A percentile compares a stretch with the other conserved stretches of the same genome.
Evolutionary conservation across 768 basidiomycete genomes (phyloP).

Genomic region (Fomitopsis serialis): DNA sequence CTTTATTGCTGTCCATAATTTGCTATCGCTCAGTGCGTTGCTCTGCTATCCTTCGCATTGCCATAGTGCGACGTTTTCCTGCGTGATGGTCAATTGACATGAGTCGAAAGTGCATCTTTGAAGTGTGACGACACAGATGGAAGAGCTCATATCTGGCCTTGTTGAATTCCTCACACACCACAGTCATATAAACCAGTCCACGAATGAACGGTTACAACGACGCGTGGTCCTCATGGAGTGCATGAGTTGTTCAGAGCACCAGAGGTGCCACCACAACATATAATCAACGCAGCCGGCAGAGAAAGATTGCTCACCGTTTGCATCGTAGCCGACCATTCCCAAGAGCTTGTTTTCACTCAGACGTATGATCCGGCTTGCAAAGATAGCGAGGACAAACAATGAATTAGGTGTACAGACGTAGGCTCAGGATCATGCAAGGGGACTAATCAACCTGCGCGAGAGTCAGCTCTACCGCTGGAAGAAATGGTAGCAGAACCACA

Average conservation of each 20-base stretch:
- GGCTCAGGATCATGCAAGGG: slow-evolving; percentile 64
- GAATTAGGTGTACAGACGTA: slow-evolving; percentile 14
- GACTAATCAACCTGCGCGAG: slow-evolving; percentile 75
- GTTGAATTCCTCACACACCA: slow-evolving; percentile 51
- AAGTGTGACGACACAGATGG: slow-evolving; percentile 8
- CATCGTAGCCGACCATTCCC: too few species aligned
- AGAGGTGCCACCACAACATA: slow-evolving; percentile 59
- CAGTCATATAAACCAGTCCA: slow-evolving; percentile 42
- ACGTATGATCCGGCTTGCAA: neutral
- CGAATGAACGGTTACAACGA: slow-evolving; percentile 42
- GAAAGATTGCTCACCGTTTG: neutral
- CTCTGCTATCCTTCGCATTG: slow-evolving; percentile 1
- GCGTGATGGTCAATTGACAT: neutral
- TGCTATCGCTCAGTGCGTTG: neutral
- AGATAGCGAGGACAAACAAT: neutral
- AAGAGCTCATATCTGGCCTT: slow-evolving; percentile 86
- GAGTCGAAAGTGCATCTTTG: neutral
- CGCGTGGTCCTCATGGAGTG: slow-evolving; percentile 4
- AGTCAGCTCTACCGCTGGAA: slow-evolving; percentile 1
- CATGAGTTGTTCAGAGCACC: slow-evolving; percentile 13
- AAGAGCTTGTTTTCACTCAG: too few species aligned
- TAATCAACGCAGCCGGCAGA: slow-evolving; percentile 41
- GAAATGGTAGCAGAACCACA: slow-evolving; percentile 27
- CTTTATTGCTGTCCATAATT: neutral
- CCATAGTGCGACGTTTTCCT: neutral